Evolutionary conservation across 2,329 filamentous ascomycete species (phyloP).

Genomic region (Fusarium sulawesiense): DNA sequence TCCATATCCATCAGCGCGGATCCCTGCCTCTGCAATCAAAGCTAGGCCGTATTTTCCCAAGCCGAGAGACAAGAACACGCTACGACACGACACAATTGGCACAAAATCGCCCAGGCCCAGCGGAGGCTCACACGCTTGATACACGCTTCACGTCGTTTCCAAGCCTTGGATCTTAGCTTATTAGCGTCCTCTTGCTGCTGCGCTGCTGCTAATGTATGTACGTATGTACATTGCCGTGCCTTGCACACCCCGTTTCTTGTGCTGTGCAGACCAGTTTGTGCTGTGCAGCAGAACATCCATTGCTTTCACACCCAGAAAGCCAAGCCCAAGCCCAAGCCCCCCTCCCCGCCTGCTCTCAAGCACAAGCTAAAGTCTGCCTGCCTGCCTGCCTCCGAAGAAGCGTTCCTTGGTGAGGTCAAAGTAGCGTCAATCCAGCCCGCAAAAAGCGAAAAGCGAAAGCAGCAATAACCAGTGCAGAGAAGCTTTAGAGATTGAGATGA

Average conservation of each 20-base stretch:
- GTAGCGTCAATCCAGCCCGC: slow-evolving; percentile 23
- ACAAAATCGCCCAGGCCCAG: slow-evolving; percentile 37
- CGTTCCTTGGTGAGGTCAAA: slow-evolving; percentile 41
- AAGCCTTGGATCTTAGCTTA: slow-evolving; percentile 20
- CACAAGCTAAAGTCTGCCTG: slow-evolving; percentile 6
- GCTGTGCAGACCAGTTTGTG: slow-evolving; percentile 19
- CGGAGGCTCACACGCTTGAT: slow-evolving; percentile 35
- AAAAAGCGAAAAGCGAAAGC: slow-evolving; percentile 3
- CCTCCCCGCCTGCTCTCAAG: slow-evolving; percentile 26
- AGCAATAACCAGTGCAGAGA: background rate
- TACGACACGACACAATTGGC: slow-evolving; percentile 48
- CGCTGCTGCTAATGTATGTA: background rate
- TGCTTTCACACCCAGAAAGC: slow-evolving; percentile 32
- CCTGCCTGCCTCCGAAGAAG: slow-evolving; percentile 38
- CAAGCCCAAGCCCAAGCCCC: slow-evolving; percentile 2
- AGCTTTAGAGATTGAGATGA: background rate
- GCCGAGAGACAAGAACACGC: slow-evolving; percentile 46
- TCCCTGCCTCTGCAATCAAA: slow-evolving; percentile 39
- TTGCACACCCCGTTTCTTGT: slow-evolving; percentile 42
- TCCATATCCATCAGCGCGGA: slow-evolving; percentile 29
- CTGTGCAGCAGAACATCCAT: slow-evolving; percentile 6
- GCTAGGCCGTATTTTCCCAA: slow-evolving; percentile 41
- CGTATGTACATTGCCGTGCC: slow-evolving; percentile 11
- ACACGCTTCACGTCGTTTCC: slow-evolving; percentile 40
- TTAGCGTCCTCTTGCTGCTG: background rate